Base-by-base conservation (phyloP, 2,329 filamentous ascomycete genomes). In the Fusarium avenaceum region DNA sequence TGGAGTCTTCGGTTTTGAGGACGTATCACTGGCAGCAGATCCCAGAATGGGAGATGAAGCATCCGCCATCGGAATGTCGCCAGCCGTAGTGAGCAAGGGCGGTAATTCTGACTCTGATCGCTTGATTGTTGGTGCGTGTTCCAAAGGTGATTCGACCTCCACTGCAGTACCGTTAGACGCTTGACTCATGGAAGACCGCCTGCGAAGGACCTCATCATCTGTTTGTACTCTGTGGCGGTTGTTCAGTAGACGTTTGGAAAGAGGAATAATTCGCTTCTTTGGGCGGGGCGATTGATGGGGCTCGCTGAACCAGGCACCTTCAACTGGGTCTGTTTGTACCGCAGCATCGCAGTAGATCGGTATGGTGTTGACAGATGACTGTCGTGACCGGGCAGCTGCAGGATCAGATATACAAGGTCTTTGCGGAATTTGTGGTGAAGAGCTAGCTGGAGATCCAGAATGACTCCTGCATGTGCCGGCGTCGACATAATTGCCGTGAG, bases 311-410 rank as follows among this genome's bases (percentile, higher is more conserved):
- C 85, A 87, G 59, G 84, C 83, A 15, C 83, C 84, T 32, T 83
- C 79, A 1, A 85, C 84, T 0, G 83, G 80, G 30, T 88, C 86
- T 1, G 87, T 89, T 70, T 89, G 87, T 3, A 86, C 81, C 7
- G 78, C 76, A 11, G 79, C 83, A 69, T 88, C 84, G 50, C 82
- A 77, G 67, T 89, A 89, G 17, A 79, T 78, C 8, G 80, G 74
- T 13, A 79, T 77, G 4, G 80, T 78, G 2, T 75, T 74, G 2
- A 75, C 72, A 1, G 84, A 84, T 6, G 76, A 71, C 43, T 78
- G 80, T 8, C 81, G 79, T 3, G 81, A 81, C 9, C 60, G 71
- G 14, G 58, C 49, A 14, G 52, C 35, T 20, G 63, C 53, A 4
- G 80, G 79, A 4, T 75, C 74, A 10, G 72, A 69, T 6, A 65